Evolutionary conservation across 768 basidiomycete species (phyloP).

Genomic region (Tulasnella sp.): DNA sequence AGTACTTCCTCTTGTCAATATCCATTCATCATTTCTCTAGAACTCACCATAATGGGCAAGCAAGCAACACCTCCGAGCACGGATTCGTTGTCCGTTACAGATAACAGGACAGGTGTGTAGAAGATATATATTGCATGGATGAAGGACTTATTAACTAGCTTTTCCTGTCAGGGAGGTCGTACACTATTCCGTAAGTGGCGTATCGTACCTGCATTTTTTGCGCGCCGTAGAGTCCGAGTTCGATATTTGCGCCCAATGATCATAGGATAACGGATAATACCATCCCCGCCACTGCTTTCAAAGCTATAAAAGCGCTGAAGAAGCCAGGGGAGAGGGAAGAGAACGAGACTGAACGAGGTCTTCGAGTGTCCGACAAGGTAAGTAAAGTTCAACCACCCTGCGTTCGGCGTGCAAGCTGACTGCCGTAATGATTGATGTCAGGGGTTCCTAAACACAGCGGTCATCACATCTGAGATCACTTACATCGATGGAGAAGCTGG

Average conservation of each 20-base stretch:
- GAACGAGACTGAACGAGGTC: slow-evolving; percentile 72
- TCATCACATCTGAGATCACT: slow-evolving; percentile 45
- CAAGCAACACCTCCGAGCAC: too few species aligned
- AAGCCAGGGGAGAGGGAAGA: slow-evolving; percentile 56
- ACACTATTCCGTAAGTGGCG: slow-evolving; percentile 14
- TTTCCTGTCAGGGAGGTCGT: slow-evolving; percentile 9
- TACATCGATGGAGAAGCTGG: slow-evolving; percentile 87
- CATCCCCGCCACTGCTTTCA: slow-evolving; percentile 71
- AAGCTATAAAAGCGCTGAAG: slow-evolving; percentile 50
- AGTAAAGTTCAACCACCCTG: neutral
- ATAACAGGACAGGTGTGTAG: slow-evolving; percentile 16
- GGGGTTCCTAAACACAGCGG: slow-evolving; percentile 27
- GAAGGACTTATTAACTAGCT: neutral
- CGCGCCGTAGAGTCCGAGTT: neutral
- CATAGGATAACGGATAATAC: slow-evolving; percentile 68
- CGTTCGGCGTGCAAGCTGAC: neutral
- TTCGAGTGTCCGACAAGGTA: slow-evolving; percentile 64
- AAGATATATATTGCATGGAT: neutral
- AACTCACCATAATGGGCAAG: too few species aligned
- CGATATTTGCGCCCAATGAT: neutral
- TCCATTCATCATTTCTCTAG: too few species aligned
- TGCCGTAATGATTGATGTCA: neutral
- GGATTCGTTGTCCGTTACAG: slow-evolving; percentile 17
- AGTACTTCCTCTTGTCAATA: too few species aligned
- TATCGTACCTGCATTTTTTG: neutral